phyloP scores from a whole-genome alignment of 192 early-diverging fungal genomes.

The Obelidium mucronatum region DNA sequence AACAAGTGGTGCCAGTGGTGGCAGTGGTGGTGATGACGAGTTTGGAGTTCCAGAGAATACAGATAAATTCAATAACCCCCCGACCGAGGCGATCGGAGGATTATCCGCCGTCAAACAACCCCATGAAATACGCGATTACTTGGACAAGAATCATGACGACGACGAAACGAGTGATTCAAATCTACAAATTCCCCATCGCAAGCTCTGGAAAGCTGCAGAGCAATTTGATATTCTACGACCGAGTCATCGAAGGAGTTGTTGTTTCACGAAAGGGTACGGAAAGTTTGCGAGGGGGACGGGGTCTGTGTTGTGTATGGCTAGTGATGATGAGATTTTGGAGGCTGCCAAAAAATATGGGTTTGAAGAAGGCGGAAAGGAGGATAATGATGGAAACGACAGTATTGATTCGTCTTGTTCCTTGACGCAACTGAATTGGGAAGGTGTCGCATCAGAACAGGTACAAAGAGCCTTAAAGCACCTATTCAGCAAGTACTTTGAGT shows the following conservation, averaged over 20 bases:
- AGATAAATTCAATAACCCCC: not conserved
- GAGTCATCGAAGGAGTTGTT: constrained; percentile 12
- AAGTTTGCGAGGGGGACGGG: constrained; percentile 31
- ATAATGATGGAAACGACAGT: not conserved
- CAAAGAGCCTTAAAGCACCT: not conserved
- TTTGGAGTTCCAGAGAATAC: constrained; percentile 8
- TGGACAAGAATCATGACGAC: not conserved
- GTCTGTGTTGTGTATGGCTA: constrained; percentile 32
- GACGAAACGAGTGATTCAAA: constrained; percentile 10
- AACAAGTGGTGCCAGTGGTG: constrained; percentile 21
- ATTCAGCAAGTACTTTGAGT: constrained; percentile 6
- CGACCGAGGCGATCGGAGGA: constrained; percentile 1
- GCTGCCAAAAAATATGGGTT: constrained; percentile 8
- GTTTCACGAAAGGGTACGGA: constrained; percentile 40
- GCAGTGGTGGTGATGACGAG: no score
- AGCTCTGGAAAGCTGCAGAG: constrained; percentile 34
- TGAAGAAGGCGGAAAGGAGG: not conserved
- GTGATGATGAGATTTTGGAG: constrained; percentile 29
- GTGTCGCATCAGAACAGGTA: not conserved
- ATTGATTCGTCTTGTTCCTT: no score
- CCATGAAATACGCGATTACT: not conserved
- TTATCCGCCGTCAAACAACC: no score
- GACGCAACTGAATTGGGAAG: constrained; percentile 19
- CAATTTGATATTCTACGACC: constrained; percentile 31
- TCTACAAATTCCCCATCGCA: constrained; percentile 13